Percentiles rank a stretch among this genome's conserved stretches.
phyloP scores from a whole-genome alignment of 176 grass and related monocot genomes.

The Carex cristatella region DNA sequence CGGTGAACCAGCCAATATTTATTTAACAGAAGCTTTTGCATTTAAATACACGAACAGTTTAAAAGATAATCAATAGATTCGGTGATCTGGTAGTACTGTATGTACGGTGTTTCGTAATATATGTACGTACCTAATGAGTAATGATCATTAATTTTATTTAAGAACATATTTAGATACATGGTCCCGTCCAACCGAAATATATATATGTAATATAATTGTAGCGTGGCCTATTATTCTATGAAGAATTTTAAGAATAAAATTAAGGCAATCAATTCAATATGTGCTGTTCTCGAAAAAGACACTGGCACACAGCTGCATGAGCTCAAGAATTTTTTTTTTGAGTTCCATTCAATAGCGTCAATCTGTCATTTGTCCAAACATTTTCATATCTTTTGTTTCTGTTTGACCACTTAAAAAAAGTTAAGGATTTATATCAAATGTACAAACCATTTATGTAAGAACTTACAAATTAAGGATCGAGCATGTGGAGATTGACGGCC shows the following conservation, averaged over 20 bases:
- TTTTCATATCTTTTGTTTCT: background rate
- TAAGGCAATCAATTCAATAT: background rate
- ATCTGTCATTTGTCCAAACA: background rate
- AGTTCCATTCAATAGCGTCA: too few relatives aligned
- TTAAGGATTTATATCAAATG: background rate
- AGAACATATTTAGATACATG: background rate
- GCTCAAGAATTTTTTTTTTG: too few relatives aligned
- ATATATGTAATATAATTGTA: background rate
- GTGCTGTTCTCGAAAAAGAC: background rate
- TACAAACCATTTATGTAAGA: background rate
- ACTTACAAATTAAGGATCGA: background rate
- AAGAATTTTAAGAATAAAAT: background rate
- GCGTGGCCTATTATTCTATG: background rate
- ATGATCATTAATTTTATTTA: background rate
- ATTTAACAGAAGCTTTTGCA: background rate
- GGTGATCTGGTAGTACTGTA: background rate
- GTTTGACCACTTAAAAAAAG: background rate
- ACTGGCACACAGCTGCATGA: too few relatives aligned
- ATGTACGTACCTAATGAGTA: background rate
- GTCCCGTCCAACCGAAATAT: background rate
- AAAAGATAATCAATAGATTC: background rate
- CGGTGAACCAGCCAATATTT: background rate
- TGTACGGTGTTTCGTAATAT: conserved; percentile 1
- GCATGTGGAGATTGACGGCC: background rate
- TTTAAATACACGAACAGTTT: background rate